Evolutionary conservation across 2,329 filamentous ascomycete genomes (phyloP), one percentile per base, ranked within the genome.

Genomic region (Stromatinia cepivora): DNA sequence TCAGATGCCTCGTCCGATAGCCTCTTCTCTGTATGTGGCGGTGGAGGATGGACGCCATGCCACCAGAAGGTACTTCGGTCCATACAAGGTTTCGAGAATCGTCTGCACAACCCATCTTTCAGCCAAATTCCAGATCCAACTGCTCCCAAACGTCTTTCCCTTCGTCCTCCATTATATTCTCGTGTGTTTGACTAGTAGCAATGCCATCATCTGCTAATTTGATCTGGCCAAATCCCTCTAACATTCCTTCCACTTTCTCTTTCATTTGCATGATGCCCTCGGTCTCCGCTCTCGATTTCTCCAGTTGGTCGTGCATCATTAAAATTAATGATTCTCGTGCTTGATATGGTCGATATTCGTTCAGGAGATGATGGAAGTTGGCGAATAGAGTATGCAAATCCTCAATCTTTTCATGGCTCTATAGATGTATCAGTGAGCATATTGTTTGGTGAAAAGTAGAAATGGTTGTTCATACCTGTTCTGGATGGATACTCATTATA

Each of bases 321-420:
- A 90, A 81, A 45, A 97, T 97, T 70, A 97, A 83, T 39, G 90
- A 93, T 81, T 97, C 94, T 57, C 94, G 83, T 34, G 94, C 93
- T 81, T 98, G 94, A 78, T 97, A 94, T 13, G 94, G 94, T 45
- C 94, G 87, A 81, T 97, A 98, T 79, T 97, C 90, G 79, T 99
- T 99, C 73, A 98, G 88, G 67, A 97, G 85, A 77, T 96, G 92
- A 80, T 97, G 93, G 77, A 96, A 91, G 79, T 98, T 98, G 79
- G 94, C 89, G 72, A 97, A 90, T 39, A 98, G 82, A 22, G 90
- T 93, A 75, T 91, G 86, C 45, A 99, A 81, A 79, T 98, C 91
- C 57, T 88, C 84, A 58, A 94, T 85, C 78, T 97, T 97, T 54
- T 88, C 85, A 36, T 86, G 83, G 65, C 88, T 90, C 78, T 90